Percentiles rank a stretch among this genome's conserved stretches.
Evolutionary conservation across 495 filamentous ascomycete genomes (phyloP).

Genomic region (Podospora appendiculata): DNA sequence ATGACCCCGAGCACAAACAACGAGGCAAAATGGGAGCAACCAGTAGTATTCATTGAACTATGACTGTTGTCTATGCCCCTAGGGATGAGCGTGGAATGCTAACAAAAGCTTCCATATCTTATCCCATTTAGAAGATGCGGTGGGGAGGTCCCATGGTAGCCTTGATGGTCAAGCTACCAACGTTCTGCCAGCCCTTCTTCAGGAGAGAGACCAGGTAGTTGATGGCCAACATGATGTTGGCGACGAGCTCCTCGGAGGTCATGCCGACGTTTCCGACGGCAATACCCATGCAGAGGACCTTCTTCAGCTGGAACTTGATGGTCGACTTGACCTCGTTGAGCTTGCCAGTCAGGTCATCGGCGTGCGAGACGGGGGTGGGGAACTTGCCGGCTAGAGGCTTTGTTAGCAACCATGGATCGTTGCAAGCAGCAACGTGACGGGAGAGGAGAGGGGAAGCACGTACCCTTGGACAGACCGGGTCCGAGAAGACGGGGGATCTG

Average conservation of each 20-base stretch:
- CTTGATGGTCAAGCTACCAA: conserved; percentile 98
- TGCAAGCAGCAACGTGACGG: neutral
- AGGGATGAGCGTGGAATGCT: neutral
- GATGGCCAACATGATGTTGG: conserved; percentile 94
- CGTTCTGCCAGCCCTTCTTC: conserved; percentile 99
- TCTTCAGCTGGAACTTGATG: conserved; percentile 99
- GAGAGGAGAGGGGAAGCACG: conserved; percentile 16
- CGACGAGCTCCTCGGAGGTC: conserved; percentile 90
- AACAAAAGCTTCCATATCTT: neutral
- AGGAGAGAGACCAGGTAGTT: conserved; percentile 98
- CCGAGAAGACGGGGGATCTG: conserved; percentile 99
- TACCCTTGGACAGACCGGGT: conserved; percentile 96
- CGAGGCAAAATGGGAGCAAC: no score
- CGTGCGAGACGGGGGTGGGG: conserved; percentile 94
- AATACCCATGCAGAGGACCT: conserved; percentile 98
- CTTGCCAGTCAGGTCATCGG: conserved; percentile 85
- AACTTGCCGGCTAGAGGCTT: conserved; percentile 80
- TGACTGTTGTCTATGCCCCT: no score
- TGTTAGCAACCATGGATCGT: conserved; percentile 12
- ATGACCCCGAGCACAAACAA: no score
- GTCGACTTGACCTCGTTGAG: conserved; percentile 98
- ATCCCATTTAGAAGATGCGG: conserved; percentile 71
- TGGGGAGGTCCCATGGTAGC: conserved; percentile 97
- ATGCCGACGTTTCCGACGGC: conserved; percentile 97
- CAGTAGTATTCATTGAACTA: no score